Conservation (phyloP, 2,329 filamentous ascomycete species). For the Colletotrichum orbiculare region DNA sequence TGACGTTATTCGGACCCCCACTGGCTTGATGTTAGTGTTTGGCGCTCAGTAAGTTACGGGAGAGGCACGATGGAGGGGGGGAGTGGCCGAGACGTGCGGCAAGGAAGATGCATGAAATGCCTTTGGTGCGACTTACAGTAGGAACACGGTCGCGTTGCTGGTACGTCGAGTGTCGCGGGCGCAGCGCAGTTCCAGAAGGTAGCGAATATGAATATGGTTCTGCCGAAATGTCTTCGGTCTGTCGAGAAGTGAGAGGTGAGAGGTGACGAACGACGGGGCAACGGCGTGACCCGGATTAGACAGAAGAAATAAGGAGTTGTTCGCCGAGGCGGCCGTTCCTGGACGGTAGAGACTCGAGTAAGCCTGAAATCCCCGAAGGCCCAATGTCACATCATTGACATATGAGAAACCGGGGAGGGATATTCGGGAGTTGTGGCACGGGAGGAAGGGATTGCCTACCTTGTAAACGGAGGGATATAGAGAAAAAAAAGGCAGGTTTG, state of each 20-base stretch:
- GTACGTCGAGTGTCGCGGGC: constrained; percentile 5
- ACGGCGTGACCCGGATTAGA: constrained; percentile 1
- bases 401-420: constrained; percentile 22
- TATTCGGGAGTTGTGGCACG: constrained; percentile 24
- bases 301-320: constrained; percentile 12
- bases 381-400: constrained; percentile 7
- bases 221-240: neutral
- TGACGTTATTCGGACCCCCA: constrained; percentile 33
- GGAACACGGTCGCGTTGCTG: constrained; percentile 2
- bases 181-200: neutral
- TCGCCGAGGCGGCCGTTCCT: constrained; percentile 23
- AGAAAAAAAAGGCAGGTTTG: constrained; percentile 16
- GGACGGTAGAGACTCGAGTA: constrained; percentile 4
- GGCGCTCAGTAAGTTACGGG: constrained; percentile 23
- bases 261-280: neutral
- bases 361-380: constrained; percentile 19
- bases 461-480: constrained; percentile 30
- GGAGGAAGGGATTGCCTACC: constrained; percentile 25
- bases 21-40: constrained; percentile 16
- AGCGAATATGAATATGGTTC: too few relatives aligned
- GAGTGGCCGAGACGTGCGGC: constrained; percentile 14
- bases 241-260: constrained; percentile 20
- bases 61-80: constrained; percentile 19
- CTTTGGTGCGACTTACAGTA: constrained; percentile 28
- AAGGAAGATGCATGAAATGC: constrained; percentile 37